Evolutionary conservation across 2,329 filamentous ascomycete species (phyloP).

Genomic region (Cladosporium sphaerospermum): DNA sequence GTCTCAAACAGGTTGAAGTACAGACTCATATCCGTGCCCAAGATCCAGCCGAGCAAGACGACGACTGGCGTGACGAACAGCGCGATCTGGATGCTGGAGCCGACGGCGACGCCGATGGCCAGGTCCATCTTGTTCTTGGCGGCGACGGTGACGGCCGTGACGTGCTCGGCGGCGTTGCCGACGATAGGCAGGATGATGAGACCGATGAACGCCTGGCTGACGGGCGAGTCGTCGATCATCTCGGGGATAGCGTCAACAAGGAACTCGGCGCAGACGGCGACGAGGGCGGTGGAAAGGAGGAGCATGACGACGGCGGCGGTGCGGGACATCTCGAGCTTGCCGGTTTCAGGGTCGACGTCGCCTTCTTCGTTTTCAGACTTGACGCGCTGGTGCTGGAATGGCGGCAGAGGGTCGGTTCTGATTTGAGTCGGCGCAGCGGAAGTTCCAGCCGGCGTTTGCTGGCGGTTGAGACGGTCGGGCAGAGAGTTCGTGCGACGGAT

Average conservation of each 20-base stretch:
- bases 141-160: slow-evolving; percentile 72
- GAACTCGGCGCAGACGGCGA: slow-evolving; percentile 63
- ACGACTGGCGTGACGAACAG: slow-evolving; percentile 72
- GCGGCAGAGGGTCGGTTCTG: slow-evolving; percentile 24
- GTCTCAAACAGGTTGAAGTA: slow-evolving; percentile 59
- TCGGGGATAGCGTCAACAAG: slow-evolving; percentile 67
- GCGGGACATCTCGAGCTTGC: slow-evolving; percentile 46
- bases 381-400: slow-evolving; percentile 20
- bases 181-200: slow-evolving; percentile 76
- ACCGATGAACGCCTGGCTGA: slow-evolving; percentile 71
- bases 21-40: slow-evolving; percentile 60
- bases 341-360: slow-evolving; percentile 26
- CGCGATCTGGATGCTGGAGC: slow-evolving; percentile 74
- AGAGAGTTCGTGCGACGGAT: slow-evolving; percentile 69
- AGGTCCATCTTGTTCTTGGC: slow-evolving; percentile 83
- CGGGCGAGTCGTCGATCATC: slow-evolving; percentile 52
- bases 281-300: slow-evolving; percentile 48
- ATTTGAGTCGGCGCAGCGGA: slow-evolving; percentile 16
- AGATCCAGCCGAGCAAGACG: slow-evolving; percentile 72
- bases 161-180: slow-evolving; percentile 77
- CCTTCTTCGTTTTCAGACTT: slow-evolving; percentile 9
- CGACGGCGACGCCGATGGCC: slow-evolving; percentile 72
- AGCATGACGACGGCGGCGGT: slow-evolving; percentile 52
- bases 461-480: slow-evolving; percentile 57
- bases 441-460: slow-evolving; percentile 5